phyloP scores from a whole-genome alignment of 1,284 basidiomycete genomes.

The Jaminaea rosea region DNA sequence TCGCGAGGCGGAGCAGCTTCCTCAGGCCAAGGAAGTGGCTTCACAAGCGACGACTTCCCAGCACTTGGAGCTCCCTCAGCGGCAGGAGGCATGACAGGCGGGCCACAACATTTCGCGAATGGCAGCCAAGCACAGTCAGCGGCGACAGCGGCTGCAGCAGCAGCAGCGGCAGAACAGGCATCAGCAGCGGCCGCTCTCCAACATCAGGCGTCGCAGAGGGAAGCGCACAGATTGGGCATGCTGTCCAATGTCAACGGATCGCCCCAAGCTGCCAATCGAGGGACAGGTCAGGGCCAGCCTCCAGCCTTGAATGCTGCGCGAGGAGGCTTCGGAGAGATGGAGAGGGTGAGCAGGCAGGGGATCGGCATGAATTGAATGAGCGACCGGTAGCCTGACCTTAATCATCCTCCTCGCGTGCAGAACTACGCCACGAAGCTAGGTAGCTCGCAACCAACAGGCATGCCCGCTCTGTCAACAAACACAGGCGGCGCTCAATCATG shows the following conservation, averaged over 20 bases:
- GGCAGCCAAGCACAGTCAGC: neutral
- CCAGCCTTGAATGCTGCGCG: constrained; percentile 29
- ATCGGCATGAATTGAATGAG: neutral
- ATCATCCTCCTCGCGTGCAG: neutral
- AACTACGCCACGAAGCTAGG: constrained; percentile 33
- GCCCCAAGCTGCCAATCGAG: neutral
- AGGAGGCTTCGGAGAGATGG: constrained; percentile 34
- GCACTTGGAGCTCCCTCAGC: constrained; percentile 14
- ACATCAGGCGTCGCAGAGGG: constrained; percentile 32
- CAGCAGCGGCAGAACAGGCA: constrained; percentile 23
- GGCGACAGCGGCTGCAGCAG: neutral
- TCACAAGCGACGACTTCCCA: constrained; percentile 43
- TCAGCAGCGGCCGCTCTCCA: constrained; percentile 37
- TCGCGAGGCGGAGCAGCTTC: neutral
- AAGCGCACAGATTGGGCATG: constrained; percentile 28
- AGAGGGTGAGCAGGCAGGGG: constrained; percentile 16
- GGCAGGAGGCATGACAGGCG: neutral
- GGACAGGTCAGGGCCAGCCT: neutral
- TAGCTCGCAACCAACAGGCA: constrained; percentile 6
- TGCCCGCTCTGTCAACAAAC: constrained; percentile 1
- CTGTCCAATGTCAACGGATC: constrained; percentile 17
- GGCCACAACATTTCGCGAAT: constrained; percentile 3
- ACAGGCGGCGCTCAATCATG: neutral
- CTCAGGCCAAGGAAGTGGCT: constrained; percentile 5
- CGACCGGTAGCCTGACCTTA: neutral